Percentiles rank a stretch among this genome's conserved stretches.
phyloP scores from a whole-genome alignment of 352 stramenopile species.

The Blastocystis sp. region DNA sequence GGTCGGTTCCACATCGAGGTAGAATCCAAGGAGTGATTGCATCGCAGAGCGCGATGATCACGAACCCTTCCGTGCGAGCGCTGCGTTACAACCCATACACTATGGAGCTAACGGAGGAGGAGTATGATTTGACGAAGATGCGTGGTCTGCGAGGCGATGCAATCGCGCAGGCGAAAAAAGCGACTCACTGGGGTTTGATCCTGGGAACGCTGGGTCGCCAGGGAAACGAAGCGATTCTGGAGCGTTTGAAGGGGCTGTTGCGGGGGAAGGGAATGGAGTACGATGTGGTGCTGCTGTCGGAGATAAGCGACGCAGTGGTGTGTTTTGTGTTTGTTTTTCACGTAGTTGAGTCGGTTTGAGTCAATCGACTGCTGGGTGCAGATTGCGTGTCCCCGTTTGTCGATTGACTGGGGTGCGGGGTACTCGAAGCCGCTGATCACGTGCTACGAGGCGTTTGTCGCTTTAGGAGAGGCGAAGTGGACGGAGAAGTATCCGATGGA shows the following conservation, averaged over 20 bases:
- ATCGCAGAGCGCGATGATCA: slow-evolving; percentile 85
- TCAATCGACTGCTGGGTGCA: slow-evolving; percentile 92
- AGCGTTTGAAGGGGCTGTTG: slow-evolving; percentile 77
- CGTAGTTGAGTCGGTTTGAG: slow-evolving; percentile 72
- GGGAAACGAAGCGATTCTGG: slow-evolving; percentile 88
- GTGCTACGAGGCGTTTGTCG: slow-evolving; percentile 89
- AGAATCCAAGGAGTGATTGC: background rate
- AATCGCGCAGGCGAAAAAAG: slow-evolving; percentile 61
- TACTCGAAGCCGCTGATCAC: slow-evolving; percentile 82
- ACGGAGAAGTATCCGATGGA: slow-evolving; percentile 87
- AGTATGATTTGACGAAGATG: slow-evolving; percentile 90
- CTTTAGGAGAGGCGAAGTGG: slow-evolving; percentile 76
- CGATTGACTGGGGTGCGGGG: slow-evolving; percentile 94
- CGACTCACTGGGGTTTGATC: slow-evolving; percentile 85
- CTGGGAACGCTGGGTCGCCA: slow-evolving; percentile 94
- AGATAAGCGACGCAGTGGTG: slow-evolving; percentile 77
- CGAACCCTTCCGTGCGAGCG: slow-evolving; percentile 83
- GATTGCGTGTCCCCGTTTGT: slow-evolving; percentile 90
- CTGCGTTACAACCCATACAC: slow-evolving; percentile 97
- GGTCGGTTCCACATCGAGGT: slow-evolving; percentile 96
- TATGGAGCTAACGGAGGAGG: slow-evolving; percentile 82
- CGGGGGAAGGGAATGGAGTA: slow-evolving; percentile 73
- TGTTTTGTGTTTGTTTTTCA: slow-evolving; percentile 65
- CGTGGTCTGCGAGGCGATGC: slow-evolving; percentile 70
- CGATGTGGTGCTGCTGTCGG: slow-evolving; percentile 87